These are phyloP conservation scores for Nigrograna mackinnonii DNA, from an alignment of 2,329 filamentous ascomycete genomes.

Conservation along the genomic window DNA sequence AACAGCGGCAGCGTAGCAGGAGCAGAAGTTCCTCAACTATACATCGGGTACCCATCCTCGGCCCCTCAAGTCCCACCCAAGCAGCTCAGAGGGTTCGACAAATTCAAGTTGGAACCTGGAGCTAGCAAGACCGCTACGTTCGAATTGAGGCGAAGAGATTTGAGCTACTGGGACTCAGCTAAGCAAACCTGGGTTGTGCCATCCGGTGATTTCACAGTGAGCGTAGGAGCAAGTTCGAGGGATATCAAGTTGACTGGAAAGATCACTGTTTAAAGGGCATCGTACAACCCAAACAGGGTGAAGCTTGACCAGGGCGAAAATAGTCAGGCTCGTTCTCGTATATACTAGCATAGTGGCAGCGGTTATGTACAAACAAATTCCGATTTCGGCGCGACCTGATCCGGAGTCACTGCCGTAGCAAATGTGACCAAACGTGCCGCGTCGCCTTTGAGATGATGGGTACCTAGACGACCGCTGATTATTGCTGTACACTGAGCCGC, in stretches of 20 bases:
- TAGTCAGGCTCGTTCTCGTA: too few species aligned
- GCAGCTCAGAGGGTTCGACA: conserved; percentile 42
- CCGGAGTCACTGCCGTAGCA: too few species aligned
- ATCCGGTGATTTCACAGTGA: conserved; percentile 33
- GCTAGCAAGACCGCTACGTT: conserved; percentile 35
- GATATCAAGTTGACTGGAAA: conserved; percentile 38
- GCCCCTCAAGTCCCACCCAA: conserved; percentile 31
- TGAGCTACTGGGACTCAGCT: conserved; percentile 40
- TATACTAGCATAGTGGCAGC: too few species aligned
- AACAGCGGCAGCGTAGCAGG: conserved; percentile 40
- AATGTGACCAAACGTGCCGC: too few species aligned
- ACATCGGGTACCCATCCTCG: conserved; percentile 35
- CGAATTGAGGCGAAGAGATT: conserved; percentile 37
- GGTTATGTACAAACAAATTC: too few species aligned
- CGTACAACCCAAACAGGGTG: too few species aligned
- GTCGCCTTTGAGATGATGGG: too few species aligned
- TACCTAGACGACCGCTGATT: too few species aligned
- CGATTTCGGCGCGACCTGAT: too few species aligned
- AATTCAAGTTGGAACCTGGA: conserved; percentile 34
- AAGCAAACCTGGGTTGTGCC: conserved; percentile 38
- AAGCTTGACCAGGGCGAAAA: too few species aligned
- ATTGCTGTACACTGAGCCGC: too few species aligned
- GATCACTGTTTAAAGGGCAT: conserved; percentile 31
- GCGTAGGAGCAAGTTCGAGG: conserved; percentile 39
- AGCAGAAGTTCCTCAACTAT: conserved; percentile 44